phyloP scores from a whole-genome alignment of 768 basidiomycete species.

The Collybia nuda region DNA sequence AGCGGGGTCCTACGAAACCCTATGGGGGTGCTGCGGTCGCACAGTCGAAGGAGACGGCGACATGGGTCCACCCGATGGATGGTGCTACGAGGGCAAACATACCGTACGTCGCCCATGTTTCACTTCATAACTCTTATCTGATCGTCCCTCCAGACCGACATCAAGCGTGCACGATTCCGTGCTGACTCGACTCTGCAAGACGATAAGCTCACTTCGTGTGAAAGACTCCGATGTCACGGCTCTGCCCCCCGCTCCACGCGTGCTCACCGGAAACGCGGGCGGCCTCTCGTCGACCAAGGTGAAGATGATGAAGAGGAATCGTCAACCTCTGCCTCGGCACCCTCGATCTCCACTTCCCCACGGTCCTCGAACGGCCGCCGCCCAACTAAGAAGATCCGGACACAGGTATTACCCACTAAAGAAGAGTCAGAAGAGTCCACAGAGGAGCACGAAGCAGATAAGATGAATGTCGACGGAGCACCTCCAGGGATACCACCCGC shows the following conservation, averaged over 20 bases:
- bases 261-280: slow-evolving; percentile 28
- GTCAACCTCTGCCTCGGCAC: slow-evolving; percentile 6
- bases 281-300: slow-evolving; percentile 4
- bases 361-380: slow-evolving; percentile 17
- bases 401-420: not conserved
- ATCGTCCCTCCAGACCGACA: slow-evolving; percentile 51
- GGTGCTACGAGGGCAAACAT: slow-evolving; percentile 85
- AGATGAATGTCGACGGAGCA: slow-evolving; percentile 18
- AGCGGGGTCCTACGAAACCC: slow-evolving; percentile 46
- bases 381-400: slow-evolving; percentile 16
- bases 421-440: not conserved
- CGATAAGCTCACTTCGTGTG: slow-evolving; percentile 70
- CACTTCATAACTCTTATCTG: slow-evolving; percentile 4
- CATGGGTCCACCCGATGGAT: slow-evolving; percentile 82
- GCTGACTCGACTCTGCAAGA: slow-evolving; percentile 67
- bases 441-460: slow-evolving; percentile 5
- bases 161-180: slow-evolving; percentile 76
- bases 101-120: slow-evolving; percentile 45
- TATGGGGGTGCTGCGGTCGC: slow-evolving; percentile 74
- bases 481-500: not conserved
- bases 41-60: slow-evolving; percentile 76
- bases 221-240: slow-evolving; percentile 51
- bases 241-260: slow-evolving; percentile 18
- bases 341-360: slow-evolving; percentile 13
- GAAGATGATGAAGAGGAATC: slow-evolving; percentile 12